phyloP scores from a whole-genome alignment of 73 alveolate genomes.

The Tetrahymena elliotti region DNA sequence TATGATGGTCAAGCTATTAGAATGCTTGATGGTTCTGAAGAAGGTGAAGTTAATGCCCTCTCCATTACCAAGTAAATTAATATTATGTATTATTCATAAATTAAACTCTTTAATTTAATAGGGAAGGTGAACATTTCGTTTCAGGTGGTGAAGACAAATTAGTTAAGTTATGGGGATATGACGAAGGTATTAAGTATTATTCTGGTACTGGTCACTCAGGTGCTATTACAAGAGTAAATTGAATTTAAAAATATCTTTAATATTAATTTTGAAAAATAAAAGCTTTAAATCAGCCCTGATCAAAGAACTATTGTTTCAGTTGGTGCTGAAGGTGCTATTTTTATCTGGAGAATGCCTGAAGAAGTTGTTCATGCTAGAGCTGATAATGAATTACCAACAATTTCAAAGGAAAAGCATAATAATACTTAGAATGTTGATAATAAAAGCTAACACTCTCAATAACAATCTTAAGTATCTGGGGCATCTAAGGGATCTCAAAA shows the following conservation, averaged over 20 bases:
- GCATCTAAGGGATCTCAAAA: background rate
- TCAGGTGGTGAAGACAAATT: slow-evolving; percentile 97
- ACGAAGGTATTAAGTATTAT: slow-evolving; percentile 73
- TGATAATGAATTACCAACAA: slow-evolving; percentile 22
- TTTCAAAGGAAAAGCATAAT: slow-evolving; percentile 3
- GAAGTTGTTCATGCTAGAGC: slow-evolving; percentile 44
- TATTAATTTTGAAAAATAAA: background rate
- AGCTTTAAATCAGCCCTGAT: slow-evolving; percentile 82
- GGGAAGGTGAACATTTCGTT: slow-evolving; percentile 93
- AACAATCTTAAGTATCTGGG: background rate
- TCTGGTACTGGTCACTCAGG: slow-evolving; percentile 93
- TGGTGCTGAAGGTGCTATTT: slow-evolving; percentile 94
- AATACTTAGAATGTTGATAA: background rate
- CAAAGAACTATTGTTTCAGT: slow-evolving; percentile 75
- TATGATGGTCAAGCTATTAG: slow-evolving; percentile 95
- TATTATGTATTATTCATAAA: background rate
- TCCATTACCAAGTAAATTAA: slow-evolving; percentile 68
- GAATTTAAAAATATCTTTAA: background rate
- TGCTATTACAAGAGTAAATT: slow-evolving; percentile 64
- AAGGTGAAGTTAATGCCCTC: slow-evolving; percentile 97
- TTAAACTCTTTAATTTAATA: background rate
- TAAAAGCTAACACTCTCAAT: background rate
- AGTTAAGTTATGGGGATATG: slow-evolving; percentile 96
- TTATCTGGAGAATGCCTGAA: slow-evolving; percentile 95
- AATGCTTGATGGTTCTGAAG: slow-evolving; percentile 96